Conservation (phyloP, 768 basidiomycete species). For the Candolleomyces aberdarensis region DNA sequence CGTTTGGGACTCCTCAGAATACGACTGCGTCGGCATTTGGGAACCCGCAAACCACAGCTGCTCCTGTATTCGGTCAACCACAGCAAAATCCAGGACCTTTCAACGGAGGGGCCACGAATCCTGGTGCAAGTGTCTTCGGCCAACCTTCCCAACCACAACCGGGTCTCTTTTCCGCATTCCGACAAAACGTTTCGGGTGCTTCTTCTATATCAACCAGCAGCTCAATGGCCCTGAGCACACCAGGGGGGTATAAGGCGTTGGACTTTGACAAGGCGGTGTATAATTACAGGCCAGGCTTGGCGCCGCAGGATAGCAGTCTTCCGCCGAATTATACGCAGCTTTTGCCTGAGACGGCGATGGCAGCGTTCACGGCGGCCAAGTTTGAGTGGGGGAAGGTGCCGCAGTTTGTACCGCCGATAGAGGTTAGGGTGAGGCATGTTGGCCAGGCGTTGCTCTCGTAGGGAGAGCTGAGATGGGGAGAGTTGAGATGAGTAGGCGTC, state of each 20-base stretch:
- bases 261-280: slow-evolving; percentile 22
- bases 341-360: slow-evolving; percentile 46
- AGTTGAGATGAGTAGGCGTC: no score
- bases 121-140: not conserved
- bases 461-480: not conserved
- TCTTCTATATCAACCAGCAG: not conserved
- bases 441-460: slow-evolving; percentile 1
- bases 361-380: slow-evolving; percentile 51
- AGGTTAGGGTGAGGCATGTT: slow-evolving; percentile 31
- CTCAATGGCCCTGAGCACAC: not conserved
- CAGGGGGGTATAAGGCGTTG: not conserved
- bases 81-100: slow-evolving; percentile 10
- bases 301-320: slow-evolving; percentile 54
- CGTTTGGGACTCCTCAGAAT: slow-evolving; percentile 21
- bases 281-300: slow-evolving; percentile 42
- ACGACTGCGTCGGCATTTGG: slow-evolving; percentile 18
- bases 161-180: slow-evolving; percentile 10
- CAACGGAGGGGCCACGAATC: not conserved
- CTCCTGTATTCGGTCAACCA: slow-evolving; percentile 15
- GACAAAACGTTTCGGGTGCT: slow-evolving; percentile 7
- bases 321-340: slow-evolving; percentile 57
- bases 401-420: slow-evolving; percentile 69
- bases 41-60: slow-evolving; percentile 1
- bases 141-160: slow-evolving; percentile 3
- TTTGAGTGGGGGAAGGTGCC: slow-evolving; percentile 72